phyloP scores from a whole-genome alignment of 2,329 filamentous ascomycete genomes.

The Cercospora brassicicola region DNA sequence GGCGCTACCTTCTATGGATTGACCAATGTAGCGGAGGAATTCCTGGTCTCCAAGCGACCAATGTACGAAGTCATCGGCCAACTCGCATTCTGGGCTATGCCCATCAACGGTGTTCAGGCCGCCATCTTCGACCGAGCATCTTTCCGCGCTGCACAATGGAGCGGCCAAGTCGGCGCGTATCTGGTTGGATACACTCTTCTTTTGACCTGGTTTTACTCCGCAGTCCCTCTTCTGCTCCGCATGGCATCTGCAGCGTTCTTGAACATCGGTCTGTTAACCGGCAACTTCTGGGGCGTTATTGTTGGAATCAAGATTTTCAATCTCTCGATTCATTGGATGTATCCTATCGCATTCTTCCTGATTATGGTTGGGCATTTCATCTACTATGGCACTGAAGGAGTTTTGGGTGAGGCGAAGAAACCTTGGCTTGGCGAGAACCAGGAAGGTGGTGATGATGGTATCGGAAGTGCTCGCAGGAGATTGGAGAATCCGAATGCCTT shows the following conservation, averaged over 20 bases:
- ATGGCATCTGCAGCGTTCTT: slow-evolving; percentile 92
- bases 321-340: slow-evolving; percentile 79
- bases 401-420: slow-evolving; percentile 85
- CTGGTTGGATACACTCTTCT: slow-evolving; percentile 86
- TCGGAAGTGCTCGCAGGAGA: slow-evolving; percentile 80
- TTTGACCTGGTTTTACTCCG: slow-evolving; percentile 79
- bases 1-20: slow-evolving; percentile 90
- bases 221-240: slow-evolving; percentile 83
- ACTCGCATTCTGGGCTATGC: slow-evolving; percentile 79
- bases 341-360: slow-evolving; percentile 90
- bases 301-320: slow-evolving; percentile 87
- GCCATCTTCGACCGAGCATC: slow-evolving; percentile 83
- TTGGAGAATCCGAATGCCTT: slow-evolving; percentile 43
- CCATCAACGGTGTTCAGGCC: slow-evolving; percentile 89
- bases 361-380: slow-evolving; percentile 83
- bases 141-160: slow-evolving; percentile 57
- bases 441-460: slow-evolving; percentile 72
- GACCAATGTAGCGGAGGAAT: slow-evolving; percentile 90
- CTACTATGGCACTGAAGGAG: slow-evolving; percentile 82
- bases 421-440: slow-evolving; percentile 91
- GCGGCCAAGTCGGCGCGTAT: slow-evolving; percentile 67
- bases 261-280: slow-evolving; percentile 90
- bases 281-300: slow-evolving; percentile 95
- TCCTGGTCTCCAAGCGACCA: slow-evolving; percentile 80
- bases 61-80: slow-evolving; percentile 93